Evolutionary conservation across 768 basidiomycete genomes (phyloP), one percentile per base, ranked within the genome.

Genomic region (Pleurotus pulmonarius): DNA sequence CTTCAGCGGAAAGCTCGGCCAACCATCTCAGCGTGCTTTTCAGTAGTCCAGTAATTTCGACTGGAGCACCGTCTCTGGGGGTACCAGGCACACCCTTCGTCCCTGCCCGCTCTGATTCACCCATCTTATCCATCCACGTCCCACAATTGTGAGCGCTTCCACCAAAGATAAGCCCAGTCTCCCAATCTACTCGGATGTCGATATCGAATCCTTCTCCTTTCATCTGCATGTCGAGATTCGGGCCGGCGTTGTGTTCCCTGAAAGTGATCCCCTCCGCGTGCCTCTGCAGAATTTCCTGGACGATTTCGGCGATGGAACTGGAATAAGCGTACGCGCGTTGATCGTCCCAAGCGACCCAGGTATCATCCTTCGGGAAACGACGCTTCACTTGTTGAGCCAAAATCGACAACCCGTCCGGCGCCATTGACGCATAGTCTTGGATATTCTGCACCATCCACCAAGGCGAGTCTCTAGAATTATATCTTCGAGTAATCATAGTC

Each of bases 371-470:
- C 1, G 96, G 97, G 77, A 99, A 99, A 24, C 97, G 86, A n/a
- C 97, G 86, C 68, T 86, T 90, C 56, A 98, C 86, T 3, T 76
- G 73, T 64, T 96, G 94, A 1, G 84, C 78, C 26, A 98, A 82
- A 56, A 98, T 80, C 0, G 85, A 74, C 25, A 88, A 65, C 1
- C 97, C 97, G 59, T 93, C 88, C 0, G 97, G 95, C 0, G 90
- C 92, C 69, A 79, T 86, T 46, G 73, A 73, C 18, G 83, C 87
- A 68, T 98, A 98, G 69, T 98, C 94, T 65, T 98, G 97, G 55
- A 99, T 97, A 66, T 90, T 97, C 69, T 99, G 96, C 57, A 98
- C 69, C 91, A 98, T 96, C 93, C 94, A 98, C 96, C 95, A 98
- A 3, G 97, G 96, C 5, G 93, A 94, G 68, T 99, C 97, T 52